These are phyloP conservation scores for Puccinia horiana DNA, from an alignment of 1,284 basidiomycete species.

Conservation along the genomic window DNA sequence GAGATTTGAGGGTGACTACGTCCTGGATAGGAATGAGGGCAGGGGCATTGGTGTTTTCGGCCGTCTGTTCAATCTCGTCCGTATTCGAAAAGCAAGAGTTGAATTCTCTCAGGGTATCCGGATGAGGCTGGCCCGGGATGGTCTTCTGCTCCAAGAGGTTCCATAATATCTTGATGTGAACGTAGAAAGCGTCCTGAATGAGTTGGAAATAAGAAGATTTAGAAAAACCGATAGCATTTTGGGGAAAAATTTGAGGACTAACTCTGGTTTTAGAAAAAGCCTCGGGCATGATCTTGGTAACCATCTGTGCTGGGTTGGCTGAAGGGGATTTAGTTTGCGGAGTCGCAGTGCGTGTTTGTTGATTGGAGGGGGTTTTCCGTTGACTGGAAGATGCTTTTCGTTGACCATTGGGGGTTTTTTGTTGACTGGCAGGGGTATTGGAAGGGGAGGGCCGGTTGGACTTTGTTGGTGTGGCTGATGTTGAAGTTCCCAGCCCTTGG, in stretches of 20 bases:
- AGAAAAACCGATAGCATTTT: no score
- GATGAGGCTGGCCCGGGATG: not conserved
- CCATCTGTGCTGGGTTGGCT: not conserved
- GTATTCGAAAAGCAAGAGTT: constrained; percentile 5
- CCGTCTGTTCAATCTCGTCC: not conserved
- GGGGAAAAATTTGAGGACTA: no score
- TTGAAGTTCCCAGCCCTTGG: not conserved
- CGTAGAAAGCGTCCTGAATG: constrained; percentile 30
- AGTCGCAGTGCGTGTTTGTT: not conserved
- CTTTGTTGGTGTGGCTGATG: not conserved
- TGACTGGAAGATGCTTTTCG: not conserved
- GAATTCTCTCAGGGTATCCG: constrained; percentile 10
- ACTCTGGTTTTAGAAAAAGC: not conserved
- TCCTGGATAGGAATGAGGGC: constrained; percentile 6
- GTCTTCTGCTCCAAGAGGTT: constrained; percentile 8
- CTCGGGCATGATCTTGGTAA: not conserved
- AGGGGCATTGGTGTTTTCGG: not conserved
- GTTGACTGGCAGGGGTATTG: not conserved
- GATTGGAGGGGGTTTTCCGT: not conserved
- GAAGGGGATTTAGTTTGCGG: not conserved
- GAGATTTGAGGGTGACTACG: not conserved
- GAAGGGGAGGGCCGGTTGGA: not conserved
- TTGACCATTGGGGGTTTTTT: not conserved
- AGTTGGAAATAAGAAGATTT: not conserved
- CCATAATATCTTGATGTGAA: constrained; percentile 33